Conservation (phyloP, 2,329 filamentous ascomycete species). For the Ambrosiella beaveri region DNA sequence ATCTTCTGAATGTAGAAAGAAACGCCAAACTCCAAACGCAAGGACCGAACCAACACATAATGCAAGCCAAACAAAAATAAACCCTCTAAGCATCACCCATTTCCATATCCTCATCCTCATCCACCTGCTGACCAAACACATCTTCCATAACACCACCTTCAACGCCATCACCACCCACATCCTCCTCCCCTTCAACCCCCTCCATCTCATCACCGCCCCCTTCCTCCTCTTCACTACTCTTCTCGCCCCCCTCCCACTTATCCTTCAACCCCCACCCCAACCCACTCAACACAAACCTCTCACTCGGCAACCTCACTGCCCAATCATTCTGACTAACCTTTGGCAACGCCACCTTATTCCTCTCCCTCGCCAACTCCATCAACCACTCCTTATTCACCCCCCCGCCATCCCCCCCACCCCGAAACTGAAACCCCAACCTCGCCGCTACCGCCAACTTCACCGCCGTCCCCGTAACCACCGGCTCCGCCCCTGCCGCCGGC, state of each 20-base stretch:
- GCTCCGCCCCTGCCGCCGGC: slow-evolving; percentile 30
- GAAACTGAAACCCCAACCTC: slow-evolving; percentile 52
- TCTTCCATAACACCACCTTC: slow-evolving; percentile 36
- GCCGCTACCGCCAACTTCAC: slow-evolving; percentile 56
- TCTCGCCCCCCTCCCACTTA: slow-evolving; percentile 33
- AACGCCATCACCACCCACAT: slow-evolving; percentile 29
- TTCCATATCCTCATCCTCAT: slow-evolving; percentile 40
- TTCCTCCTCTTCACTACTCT: slow-evolving; percentile 23
- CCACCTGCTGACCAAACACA: slow-evolving; percentile 35
- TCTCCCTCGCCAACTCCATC: slow-evolving; percentile 52
- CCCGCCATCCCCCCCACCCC: slow-evolving; percentile 32
- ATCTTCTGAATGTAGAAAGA: not conserved
- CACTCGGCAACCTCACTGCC: slow-evolving; percentile 48
- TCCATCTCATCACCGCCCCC: slow-evolving; percentile 31
- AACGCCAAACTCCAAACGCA: slow-evolving; percentile 8
- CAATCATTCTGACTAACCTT: slow-evolving; percentile 47
- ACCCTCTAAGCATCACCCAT: slow-evolving; percentile 2
- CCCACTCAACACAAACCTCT: slow-evolving; percentile 51
- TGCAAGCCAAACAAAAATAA: not conserved
- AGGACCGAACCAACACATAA: not conserved
- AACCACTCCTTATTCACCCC: slow-evolving; percentile 58
- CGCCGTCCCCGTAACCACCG: slow-evolving; percentile 45
- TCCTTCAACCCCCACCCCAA: slow-evolving; percentile 47
- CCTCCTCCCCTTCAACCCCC: slow-evolving; percentile 27
- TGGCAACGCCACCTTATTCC: slow-evolving; percentile 50